A percentile compares a stretch with the other conserved stretches of the same genome.
These are phyloP conservation scores for Coccomyxa sp. DNA, from an alignment of 139 green algal genomes.

Conservation along the genomic window DNA sequence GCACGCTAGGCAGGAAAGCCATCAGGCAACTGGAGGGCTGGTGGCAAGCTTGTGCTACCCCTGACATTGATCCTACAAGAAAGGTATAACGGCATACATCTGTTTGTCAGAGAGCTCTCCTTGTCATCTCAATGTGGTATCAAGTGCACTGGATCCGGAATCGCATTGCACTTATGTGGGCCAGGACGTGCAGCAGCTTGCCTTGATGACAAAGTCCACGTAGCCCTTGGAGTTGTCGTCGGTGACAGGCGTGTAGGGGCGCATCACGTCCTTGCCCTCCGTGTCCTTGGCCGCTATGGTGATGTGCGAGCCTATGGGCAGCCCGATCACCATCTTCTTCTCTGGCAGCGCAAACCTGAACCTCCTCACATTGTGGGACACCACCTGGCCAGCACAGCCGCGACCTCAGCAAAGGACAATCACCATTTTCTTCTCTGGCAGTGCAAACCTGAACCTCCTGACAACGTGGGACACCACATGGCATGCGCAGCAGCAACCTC, in stretches of 20 bases:
- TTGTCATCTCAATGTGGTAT: too few relatives aligned
- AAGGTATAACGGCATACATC: too few relatives aligned
- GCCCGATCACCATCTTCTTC: conserved; percentile 11
- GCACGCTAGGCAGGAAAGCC: too few relatives aligned
- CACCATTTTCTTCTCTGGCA: conserved; percentile 16
- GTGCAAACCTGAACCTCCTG: conserved; percentile 40
- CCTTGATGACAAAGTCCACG: conserved; percentile 5
- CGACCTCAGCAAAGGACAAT: too few relatives aligned
- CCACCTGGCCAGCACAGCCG: too few relatives aligned
- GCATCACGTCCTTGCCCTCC: neutral
- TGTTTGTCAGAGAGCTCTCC: too few relatives aligned
- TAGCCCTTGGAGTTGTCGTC: neutral
- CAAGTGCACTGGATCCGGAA: too few relatives aligned
- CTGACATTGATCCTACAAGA: too few relatives aligned
- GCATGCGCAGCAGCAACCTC: too few relatives aligned
- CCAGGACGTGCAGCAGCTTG: neutral
- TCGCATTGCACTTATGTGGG: too few relatives aligned
- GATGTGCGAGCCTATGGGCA: conserved; percentile 39
- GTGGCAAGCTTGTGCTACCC: neutral
- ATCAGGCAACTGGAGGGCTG: too few relatives aligned
- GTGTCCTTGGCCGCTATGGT: conserved; percentile 9
- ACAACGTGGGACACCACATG: conserved; percentile 52
- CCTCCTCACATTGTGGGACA: conserved; percentile 43
- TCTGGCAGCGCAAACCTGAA: conserved; percentile 43
- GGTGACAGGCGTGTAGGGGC: conserved; percentile 2